These are phyloP conservation scores for Amphirosellinia nigrospora DNA, from an alignment of 495 filamentous ascomycete species.

Conservation along the genomic window DNA sequence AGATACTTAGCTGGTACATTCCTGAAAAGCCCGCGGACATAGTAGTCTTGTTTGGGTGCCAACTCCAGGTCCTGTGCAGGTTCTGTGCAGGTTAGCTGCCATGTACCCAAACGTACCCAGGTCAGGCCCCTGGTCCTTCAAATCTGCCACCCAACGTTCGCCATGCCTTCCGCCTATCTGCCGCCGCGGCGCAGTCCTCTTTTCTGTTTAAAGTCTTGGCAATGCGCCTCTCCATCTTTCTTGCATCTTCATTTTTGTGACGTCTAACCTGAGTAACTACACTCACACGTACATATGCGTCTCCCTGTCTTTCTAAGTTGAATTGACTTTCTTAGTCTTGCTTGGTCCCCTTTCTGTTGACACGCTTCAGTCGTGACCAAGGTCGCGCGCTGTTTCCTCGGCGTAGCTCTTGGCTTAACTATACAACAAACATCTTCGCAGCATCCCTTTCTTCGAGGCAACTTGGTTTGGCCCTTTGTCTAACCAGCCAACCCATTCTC, in stretches of 20 bases:
- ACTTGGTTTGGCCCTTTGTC: slow-evolving; percentile 15
- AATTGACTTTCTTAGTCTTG: neutral
- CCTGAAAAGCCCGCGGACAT: neutral
- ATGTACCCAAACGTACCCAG: neutral
- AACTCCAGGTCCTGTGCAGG: neutral
- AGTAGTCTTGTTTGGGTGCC: neutral
- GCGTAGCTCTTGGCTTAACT: neutral
- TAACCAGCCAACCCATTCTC: neutral
- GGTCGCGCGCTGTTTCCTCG: neutral
- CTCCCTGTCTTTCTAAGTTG: neutral
- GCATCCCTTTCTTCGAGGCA: neutral
- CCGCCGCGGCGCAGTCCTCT: slow-evolving; percentile 12
- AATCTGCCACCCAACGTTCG: slow-evolving; percentile 7
- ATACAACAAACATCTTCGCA: slow-evolving; percentile 10
- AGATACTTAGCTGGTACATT: neutral
- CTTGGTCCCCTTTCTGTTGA: neutral
- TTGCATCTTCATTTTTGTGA: slow-evolving; percentile 12
- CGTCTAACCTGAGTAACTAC: neutral
- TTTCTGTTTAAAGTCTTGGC: slow-evolving; percentile 13
- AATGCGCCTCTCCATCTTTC: slow-evolving; percentile 8
- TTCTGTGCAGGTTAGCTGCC: no score
- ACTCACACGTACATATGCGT: slow-evolving; percentile 8
- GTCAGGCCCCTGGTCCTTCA: neutral
- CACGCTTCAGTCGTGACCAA: neutral
- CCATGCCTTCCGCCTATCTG: slow-evolving; percentile 13